A percentile compares a stretch with the other conserved stretches of the same genome.
These are phyloP conservation scores for Coemansia sp. DNA, from an alignment of 371 early-diverging fungal species.

Conservation along the genomic window DNA sequence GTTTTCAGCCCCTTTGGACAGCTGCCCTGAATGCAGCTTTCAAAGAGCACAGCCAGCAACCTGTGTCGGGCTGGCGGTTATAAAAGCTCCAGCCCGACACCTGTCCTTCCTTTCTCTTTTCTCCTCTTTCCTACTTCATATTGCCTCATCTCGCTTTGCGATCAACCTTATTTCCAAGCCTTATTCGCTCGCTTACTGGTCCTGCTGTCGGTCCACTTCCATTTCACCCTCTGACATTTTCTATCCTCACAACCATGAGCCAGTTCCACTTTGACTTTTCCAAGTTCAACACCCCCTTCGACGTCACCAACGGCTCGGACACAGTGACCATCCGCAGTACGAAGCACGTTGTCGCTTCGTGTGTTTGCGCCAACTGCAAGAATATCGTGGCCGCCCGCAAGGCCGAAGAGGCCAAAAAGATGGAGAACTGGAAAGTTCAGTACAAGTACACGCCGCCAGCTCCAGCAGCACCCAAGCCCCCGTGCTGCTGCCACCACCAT, in stretches of 20 bases:
- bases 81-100: neutral
- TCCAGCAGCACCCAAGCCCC: conserved; percentile 12
- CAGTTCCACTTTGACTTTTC: conserved; percentile 32
- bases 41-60: neutral
- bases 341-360: conserved; percentile 31
- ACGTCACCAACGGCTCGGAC: conserved; percentile 36
- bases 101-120: neutral
- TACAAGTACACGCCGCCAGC: conserved; percentile 34
- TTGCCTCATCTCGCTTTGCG: neutral
- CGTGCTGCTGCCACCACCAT: conserved; percentile 24
- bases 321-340: conserved; percentile 47
- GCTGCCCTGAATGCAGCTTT: neutral
- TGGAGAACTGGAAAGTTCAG: conserved; percentile 25
- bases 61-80: neutral
- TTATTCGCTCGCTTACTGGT: neutral
- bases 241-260: conserved; percentile 21
- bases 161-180: neutral
- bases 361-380: conserved; percentile 43
- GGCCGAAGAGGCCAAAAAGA: conserved; percentile 22
- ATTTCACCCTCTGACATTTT: neutral
- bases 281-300: conserved; percentile 31
- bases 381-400: conserved; percentile 26
- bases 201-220: neutral
- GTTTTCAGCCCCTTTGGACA: conserved; percentile 2
- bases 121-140: neutral